A percentile compares a stretch with the other conserved stretches of the same genome.
Conservation (phyloP, 2,329 filamentous ascomycete species). For the Kalmusia sp. region DNA sequence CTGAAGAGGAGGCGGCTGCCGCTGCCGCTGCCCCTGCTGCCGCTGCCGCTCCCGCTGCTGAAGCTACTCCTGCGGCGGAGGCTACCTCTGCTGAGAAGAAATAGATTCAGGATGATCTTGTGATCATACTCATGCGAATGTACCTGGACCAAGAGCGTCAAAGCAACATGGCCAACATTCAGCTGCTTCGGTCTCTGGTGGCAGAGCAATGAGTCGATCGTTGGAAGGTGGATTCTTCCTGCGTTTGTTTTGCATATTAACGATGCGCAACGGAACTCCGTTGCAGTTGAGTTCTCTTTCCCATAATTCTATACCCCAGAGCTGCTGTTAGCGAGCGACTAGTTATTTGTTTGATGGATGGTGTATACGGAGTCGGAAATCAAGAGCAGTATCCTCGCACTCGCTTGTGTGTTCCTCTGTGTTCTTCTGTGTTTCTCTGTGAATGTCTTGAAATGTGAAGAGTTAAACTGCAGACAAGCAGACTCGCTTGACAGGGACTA, state of each 20-base stretch:
- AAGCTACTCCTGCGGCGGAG: slow-evolving; percentile 20
- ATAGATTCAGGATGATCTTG: slow-evolving; percentile 11
- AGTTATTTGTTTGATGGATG: not conserved
- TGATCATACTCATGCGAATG: not conserved
- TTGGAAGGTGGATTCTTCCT: not conserved
- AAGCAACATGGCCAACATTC: too few relatives aligned
- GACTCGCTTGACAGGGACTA: slow-evolving; percentile 10
- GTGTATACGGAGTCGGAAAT: slow-evolving; percentile 9
- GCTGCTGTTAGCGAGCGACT: slow-evolving; percentile 6
- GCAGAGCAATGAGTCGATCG: not conserved
- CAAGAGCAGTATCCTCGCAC: not conserved
- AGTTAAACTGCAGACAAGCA: too few relatives aligned
- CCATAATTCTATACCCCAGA: slow-evolving; percentile 7
- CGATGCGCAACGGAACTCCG: not conserved
- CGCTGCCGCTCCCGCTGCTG: slow-evolving; percentile 12
- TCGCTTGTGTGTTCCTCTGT: too few relatives aligned
- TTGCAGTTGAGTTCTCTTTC: not conserved
- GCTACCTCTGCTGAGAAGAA: slow-evolving; percentile 26
- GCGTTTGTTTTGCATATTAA: slow-evolving; percentile 3
- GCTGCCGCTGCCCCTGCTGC: slow-evolving; percentile 18
- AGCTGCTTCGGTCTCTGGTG: too few relatives aligned
- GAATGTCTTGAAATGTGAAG: too few relatives aligned
- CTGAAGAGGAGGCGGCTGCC: slow-evolving; percentile 26
- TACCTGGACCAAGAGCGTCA: too few relatives aligned
- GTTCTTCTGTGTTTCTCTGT: too few relatives aligned